A percentile compares a stretch with the other conserved stretches of the same genome.
Evolutionary conservation across 495 filamentous ascomycete genomes (phyloP).

Genomic region (Neurospora tetrasperma): DNA sequence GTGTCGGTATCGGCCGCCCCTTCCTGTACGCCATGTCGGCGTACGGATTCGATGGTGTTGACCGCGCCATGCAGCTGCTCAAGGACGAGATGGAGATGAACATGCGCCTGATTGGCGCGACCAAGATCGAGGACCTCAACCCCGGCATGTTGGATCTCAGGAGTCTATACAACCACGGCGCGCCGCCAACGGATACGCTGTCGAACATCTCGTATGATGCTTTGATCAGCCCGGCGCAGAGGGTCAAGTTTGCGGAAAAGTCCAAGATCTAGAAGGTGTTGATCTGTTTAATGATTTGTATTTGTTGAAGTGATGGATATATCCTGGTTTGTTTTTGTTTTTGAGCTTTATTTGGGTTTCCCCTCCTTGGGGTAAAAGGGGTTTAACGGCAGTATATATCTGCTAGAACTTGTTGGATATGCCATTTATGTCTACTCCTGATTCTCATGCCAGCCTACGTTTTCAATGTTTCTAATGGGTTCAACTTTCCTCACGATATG

Average conservation of each 20-base stretch:
- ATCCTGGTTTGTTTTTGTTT: neutral
- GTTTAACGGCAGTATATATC: neutral
- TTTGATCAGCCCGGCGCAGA: conserved; percentile 33
- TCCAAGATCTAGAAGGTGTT: neutral
- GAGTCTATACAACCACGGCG: conserved; percentile 59
- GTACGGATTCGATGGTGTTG: conserved; percentile 80
- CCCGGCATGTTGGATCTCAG: conserved; percentile 69
- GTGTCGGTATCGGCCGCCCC: conserved; percentile 87
- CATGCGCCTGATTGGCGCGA: conserved; percentile 85
- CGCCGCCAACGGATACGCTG: conserved; percentile 59
- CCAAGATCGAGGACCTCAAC: conserved; percentile 62
- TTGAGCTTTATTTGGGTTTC: no score
- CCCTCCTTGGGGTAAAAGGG: neutral
- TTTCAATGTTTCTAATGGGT: neutral
- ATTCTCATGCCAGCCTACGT: neutral
- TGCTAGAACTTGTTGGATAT: neutral
- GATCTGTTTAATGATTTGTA: neutral
- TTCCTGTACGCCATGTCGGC: conserved; percentile 95
- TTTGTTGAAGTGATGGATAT: neutral
- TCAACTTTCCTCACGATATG: neutral
- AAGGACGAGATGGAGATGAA: conserved; percentile 99
- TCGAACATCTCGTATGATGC: conserved; percentile 32
- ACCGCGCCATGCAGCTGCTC: conserved; percentile 86
- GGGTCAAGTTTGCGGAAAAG: conserved; percentile 11
- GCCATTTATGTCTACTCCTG: neutral